Conservation (phyloP, 305 asterid species). For the Solanum hybrid region DNA sequence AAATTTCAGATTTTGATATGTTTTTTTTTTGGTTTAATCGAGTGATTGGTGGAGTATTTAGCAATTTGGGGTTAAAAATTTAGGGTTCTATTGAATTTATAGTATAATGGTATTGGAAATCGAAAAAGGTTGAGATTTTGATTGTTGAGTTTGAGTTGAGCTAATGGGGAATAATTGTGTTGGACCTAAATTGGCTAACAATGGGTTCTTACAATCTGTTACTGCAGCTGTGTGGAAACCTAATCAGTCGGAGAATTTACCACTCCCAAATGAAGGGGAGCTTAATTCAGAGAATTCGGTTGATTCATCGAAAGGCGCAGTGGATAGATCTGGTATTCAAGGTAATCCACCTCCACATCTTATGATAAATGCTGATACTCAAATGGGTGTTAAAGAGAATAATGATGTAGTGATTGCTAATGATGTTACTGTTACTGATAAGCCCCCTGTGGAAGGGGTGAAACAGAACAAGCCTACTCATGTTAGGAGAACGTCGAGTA, state of each 20-base stretch:
- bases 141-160: neutral
- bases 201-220: conserved; percentile 57
- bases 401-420: neutral
- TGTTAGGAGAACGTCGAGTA: conserved; percentile 32
- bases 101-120: neutral
- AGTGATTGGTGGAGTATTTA: neutral
- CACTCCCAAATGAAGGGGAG: conserved; percentile 30
- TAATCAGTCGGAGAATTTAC: conserved; percentile 28
- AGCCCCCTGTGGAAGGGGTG: conserved; percentile 21
- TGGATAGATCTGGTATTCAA: conserved; percentile 22
- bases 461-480: conserved; percentile 26
- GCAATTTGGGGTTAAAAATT: neutral
- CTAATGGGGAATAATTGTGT: conserved; percentile 54
- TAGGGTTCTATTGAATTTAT: neutral
- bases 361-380: conserved; percentile 20
- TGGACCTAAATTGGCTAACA: conserved; percentile 52
- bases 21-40: neutral
- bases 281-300: neutral
- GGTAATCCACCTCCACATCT: conserved; percentile 23
- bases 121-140: conserved; percentile 1
- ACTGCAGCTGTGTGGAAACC: conserved; percentile 56
- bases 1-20: neutral
- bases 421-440: neutral
- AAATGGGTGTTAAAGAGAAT: neutral
- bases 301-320: conserved; percentile 7